These are phyloP conservation scores for Inosperma sp. DNA, from an alignment of 768 basidiomycete genomes.

Conservation along the genomic window DNA sequence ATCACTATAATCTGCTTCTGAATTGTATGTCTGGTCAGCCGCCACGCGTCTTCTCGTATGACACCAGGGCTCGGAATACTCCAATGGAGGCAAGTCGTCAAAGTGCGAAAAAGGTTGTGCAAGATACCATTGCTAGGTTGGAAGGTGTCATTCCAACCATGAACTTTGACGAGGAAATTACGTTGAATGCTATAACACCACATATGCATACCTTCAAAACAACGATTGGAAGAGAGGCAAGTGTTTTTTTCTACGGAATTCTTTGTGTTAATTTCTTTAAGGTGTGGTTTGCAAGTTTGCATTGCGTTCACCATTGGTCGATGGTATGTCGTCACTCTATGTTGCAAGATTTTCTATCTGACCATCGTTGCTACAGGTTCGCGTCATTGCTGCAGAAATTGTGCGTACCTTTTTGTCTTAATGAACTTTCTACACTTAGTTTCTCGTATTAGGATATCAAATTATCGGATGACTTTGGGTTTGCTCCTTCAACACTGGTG, in stretches of 20 bases:
- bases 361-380: constrained; percentile 44
- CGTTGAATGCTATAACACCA: constrained; percentile 77
- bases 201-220: constrained; percentile 69
- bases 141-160: constrained; percentile 47
- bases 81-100: constrained; percentile 72
- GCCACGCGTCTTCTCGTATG: constrained; percentile 64
- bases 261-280: constrained; percentile 23
- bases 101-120: constrained; percentile 55
- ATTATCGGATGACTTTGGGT: constrained; percentile 74
- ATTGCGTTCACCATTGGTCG: constrained; percentile 89
- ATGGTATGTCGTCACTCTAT: constrained; percentile 50
- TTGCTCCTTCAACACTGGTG: constrained; percentile 80
- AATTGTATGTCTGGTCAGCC: constrained; percentile 46
- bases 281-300: constrained; percentile 84
- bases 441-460: constrained; percentile 48
- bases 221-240: constrained; percentile 80
- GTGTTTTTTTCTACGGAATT: constrained; percentile 6
- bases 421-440: constrained; percentile 6
- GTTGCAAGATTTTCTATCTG: constrained; percentile 7
- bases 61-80: constrained; percentile 69
- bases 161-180: constrained; percentile 55
- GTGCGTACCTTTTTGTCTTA: constrained; percentile 37
- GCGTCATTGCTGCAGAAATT: constrained; percentile 79
- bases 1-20: constrained; percentile 71
- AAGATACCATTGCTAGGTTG: constrained; percentile 52